Evolutionary conservation across 768 basidiomycete genomes (phyloP).

Genomic region (Pluteus cervinus): DNA sequence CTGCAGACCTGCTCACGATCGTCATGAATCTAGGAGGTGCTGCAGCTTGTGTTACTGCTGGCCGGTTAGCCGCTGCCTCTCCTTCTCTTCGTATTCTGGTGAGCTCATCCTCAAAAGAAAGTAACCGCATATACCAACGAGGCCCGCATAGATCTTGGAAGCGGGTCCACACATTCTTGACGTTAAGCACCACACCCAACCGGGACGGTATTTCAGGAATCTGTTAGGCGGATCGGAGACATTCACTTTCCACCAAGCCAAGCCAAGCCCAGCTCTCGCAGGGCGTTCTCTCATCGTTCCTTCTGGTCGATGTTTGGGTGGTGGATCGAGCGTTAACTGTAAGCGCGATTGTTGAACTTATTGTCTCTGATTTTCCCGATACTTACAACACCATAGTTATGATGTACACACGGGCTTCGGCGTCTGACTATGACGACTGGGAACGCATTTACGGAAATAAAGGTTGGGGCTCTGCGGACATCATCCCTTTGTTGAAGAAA

Average conservation of each 20-base stretch:
- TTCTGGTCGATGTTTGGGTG: conserved; percentile 48
- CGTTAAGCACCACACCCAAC: conserved; percentile 41
- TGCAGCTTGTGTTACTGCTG: conserved; percentile 46
- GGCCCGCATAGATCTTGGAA: conserved; percentile 38
- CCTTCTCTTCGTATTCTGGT: conserved; percentile 50
- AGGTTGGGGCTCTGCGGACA: conserved; percentile 52
- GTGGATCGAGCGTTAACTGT: conserved; percentile 63
- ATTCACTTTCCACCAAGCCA: conserved; percentile 38
- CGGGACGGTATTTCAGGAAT: conserved; percentile 42
- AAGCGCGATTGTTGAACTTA: conserved; percentile 11
- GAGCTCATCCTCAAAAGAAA: conserved; percentile 5
- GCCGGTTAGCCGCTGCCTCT: conserved; percentile 46
- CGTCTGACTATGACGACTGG: conserved; percentile 66
- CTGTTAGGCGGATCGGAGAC: conserved; percentile 31
- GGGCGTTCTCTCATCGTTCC: conserved; percentile 40
- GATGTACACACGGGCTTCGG: conserved; percentile 51
- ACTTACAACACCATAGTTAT: conserved; percentile 24
- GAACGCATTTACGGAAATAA: conserved; percentile 40
- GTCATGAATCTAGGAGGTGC: conserved; percentile 41
- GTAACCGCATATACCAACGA: neutral
- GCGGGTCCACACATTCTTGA: conserved; percentile 46
- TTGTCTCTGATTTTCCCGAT: neutral
- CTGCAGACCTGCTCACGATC: neutral
- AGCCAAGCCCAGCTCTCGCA: conserved; percentile 31
- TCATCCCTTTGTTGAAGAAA: conserved; percentile 55